These are phyloP conservation scores for Mallotus repandus DNA, from an alignment of 441 rosid genomes.

Conservation along the genomic window DNA sequence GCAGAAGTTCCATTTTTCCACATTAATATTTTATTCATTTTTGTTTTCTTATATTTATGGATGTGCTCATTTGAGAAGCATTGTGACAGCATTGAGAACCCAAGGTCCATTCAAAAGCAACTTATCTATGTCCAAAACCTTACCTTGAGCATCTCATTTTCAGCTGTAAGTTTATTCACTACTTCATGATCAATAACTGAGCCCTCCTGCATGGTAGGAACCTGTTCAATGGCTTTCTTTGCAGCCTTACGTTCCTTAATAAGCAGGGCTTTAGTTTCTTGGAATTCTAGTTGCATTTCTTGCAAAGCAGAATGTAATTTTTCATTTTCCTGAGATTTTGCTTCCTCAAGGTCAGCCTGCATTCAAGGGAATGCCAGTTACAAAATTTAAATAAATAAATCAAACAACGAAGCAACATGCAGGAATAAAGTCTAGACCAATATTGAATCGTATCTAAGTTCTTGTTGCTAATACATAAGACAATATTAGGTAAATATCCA, in stretches of 20 bases:
- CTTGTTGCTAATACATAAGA: neutral
- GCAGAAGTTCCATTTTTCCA: neutral
- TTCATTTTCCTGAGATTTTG: slow-evolving; percentile 69
- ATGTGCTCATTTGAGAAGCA: neutral
- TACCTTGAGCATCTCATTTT: slow-evolving; percentile 88
- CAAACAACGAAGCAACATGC: neutral
- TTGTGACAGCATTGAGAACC: neutral
- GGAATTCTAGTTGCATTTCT: slow-evolving; percentile 52
- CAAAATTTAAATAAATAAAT: slow-evolving; percentile 10
- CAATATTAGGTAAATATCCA: neutral
- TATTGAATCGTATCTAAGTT: slow-evolving; percentile 1
- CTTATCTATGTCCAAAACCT: slow-evolving; percentile 8
- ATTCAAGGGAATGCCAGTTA: slow-evolving; percentile 15
- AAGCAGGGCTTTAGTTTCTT: slow-evolving; percentile 47
- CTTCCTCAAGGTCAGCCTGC: slow-evolving; percentile 69
- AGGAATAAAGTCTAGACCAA: too few relatives aligned
- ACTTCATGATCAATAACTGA: slow-evolving; percentile 54
- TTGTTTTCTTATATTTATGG: neutral
- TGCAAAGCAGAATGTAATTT: slow-evolving; percentile 67
- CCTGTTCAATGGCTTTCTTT: slow-evolving; percentile 43
- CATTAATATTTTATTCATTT: neutral
- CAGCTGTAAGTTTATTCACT: slow-evolving; percentile 61
- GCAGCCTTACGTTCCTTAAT: slow-evolving; percentile 42
- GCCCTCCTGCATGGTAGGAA: slow-evolving; percentile 27
- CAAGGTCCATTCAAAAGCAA: slow-evolving; percentile 22